Evolutionary conservation across 73 alveolate species (phyloP).

Genomic region (Paramecium pentaurelia): DNA sequence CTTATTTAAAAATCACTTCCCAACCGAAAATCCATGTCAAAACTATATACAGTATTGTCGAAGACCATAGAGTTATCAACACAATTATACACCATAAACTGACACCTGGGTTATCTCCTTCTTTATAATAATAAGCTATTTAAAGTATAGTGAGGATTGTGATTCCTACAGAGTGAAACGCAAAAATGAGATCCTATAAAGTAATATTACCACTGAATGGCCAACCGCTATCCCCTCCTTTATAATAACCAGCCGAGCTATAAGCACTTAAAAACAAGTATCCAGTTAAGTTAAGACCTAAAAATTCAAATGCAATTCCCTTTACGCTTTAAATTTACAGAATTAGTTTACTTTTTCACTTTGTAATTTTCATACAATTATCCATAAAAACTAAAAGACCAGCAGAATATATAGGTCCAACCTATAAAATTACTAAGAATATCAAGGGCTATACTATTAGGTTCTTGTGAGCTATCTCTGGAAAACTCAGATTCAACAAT

Average conservation of each 20-base stretch:
- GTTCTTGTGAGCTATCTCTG: neutral
- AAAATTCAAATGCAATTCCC: conserved; percentile 91
- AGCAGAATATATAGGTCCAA: conserved; percentile 90
- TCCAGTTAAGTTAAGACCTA: conserved; percentile 83
- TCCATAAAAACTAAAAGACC: conserved; percentile 92
- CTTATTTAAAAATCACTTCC: neutral
- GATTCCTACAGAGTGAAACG: conserved; percentile 81
- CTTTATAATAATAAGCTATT: conserved; percentile 51
- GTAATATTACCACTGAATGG: conserved; percentile 61
- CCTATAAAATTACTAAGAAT: conserved; percentile 65
- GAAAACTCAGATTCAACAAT: neutral
- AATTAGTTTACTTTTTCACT: conserved; percentile 43
- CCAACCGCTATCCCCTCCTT: neutral
- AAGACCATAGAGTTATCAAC: neutral
- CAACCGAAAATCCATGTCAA: neutral
- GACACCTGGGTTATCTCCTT: conserved; percentile 27
- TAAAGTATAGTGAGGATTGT: conserved; percentile 68
- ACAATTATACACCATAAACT: conserved; percentile 6
- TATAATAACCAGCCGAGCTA: conserved; percentile 68
- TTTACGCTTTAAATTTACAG: conserved; percentile 58
- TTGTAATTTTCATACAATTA: conserved; percentile 77
- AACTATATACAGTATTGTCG: neutral
- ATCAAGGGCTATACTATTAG: neutral
- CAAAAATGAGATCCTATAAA: conserved; percentile 80
- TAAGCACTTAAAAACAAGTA: conserved; percentile 78